Evolutionary conservation across 805 yeast species (phyloP), one percentile per base, ranked within the genome.

Genomic region (Middelhovenomyces tepae): DNA sequence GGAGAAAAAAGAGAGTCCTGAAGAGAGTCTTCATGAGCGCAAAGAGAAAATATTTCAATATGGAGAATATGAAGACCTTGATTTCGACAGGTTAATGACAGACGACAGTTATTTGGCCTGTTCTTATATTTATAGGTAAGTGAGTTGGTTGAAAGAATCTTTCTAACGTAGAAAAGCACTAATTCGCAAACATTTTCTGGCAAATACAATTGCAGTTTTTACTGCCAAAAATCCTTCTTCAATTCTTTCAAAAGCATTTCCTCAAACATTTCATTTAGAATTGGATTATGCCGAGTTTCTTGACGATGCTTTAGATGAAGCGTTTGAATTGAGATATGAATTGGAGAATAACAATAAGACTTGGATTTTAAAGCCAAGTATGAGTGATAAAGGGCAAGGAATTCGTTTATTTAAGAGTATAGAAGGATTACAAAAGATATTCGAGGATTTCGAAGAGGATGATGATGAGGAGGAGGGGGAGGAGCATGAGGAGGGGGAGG

Each of bases 361-460:
- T 29, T 89, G 93, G 87, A 91, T 91, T 23, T 65, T 91, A 53
- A 91, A 91, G 53, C 98, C 98, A 10, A 77, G 94, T 43, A 86
- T 91, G 95, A 81, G 94, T 49, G 98, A 91, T 52, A 78, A 89
- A 52, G 98, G 95, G 7, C 95, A 91, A 53, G 98, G 98, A 0
- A 89, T 91, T 31, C 62, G 95, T 24, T 57, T 91, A 0, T 91
- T 91, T 60, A 67, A 67, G 35, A 76, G 86, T 0, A 65, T 84
- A 22, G 83, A 76, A 6, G 91, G 86, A 47, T 62, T 91, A 31
- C 95, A 87, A 54, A 68, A 57, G 3, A 77, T 89, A 3, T 89
- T 91, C 54, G 82, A 91, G 47, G 74, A 79, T 2, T 86, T 85
- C 54, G 95, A 87, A 46, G 89, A 77, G 42, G 71, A 60, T 2